Conservation (phyloP, 2,329 filamentous ascomycete species). For the Epichloe brachyelytri region DNA sequence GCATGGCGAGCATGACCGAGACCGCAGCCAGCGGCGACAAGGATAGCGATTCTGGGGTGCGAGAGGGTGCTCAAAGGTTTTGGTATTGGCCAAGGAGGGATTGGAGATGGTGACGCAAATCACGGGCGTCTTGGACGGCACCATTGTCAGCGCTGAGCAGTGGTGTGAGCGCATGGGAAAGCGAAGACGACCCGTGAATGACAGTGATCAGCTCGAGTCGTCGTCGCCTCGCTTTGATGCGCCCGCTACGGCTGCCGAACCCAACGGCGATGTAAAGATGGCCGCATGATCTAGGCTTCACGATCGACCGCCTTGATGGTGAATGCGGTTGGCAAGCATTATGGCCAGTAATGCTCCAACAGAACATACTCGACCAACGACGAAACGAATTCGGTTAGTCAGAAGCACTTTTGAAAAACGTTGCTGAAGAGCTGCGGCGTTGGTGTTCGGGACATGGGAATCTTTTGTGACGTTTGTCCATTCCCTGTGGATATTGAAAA, state of each 20-base stretch:
- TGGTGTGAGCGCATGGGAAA: constrained; percentile 73
- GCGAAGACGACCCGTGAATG: constrained; percentile 15
- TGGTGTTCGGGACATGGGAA: too few relatives aligned
- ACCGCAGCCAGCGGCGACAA: constrained; percentile 16
- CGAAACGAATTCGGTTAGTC: too few relatives aligned
- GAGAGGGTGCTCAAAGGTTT: constrained; percentile 58
- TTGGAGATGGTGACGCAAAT: constrained; percentile 93
- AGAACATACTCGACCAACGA: too few relatives aligned
- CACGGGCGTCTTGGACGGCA: constrained; percentile 74
- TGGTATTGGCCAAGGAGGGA: constrained; percentile 79
- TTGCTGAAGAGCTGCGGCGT: too few relatives aligned
- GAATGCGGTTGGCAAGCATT: too few relatives aligned
- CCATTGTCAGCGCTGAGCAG: constrained; percentile 77
- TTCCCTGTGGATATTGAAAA: too few relatives aligned
- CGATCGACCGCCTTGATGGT: too few relatives aligned
- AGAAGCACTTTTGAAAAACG: too few relatives aligned
- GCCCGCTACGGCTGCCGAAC: not conserved
- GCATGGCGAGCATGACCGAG: constrained; percentile 46
- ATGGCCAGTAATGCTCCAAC: too few relatives aligned
- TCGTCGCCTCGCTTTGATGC: not conserved
- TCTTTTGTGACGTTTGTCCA: too few relatives aligned
- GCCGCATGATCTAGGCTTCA: not conserved
- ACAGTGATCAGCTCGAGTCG: constrained; percentile 11
- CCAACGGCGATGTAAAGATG: constrained; percentile 15
- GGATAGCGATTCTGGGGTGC: constrained; percentile 24